Evolutionary conservation across 1,139 yeast genomes (phyloP), one percentile per base, ranked within the genome.

Genomic region (Pichia sp.): DNA sequence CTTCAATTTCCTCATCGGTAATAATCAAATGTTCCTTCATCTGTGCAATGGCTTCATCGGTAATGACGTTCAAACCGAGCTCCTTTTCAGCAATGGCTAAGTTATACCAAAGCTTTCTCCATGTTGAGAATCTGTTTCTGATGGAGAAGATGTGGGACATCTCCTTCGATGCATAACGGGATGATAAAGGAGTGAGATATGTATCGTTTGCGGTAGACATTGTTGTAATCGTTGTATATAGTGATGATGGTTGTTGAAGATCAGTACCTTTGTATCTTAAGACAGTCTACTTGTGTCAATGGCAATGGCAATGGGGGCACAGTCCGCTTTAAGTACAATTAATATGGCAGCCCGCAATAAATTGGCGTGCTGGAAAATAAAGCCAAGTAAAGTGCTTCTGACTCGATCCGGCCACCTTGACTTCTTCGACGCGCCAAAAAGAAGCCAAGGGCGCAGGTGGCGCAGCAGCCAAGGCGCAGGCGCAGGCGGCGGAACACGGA

Each of bases 81-180:
- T 86, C 85, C 63, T 86, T 72, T 67, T 91, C 98, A 45, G 98
- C 98, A 58, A 82, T 80, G 50, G 99, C 99, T 51, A 91, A 72
- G 59, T 85, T 87, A 57, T 78, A 75, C 99, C 99, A 91, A 50
- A 91, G 74, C 63, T 85, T 85, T 72, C 99, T 82, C 99, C 99
- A 91, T 34, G 98, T 91, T 37, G 96, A 83, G 63, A 83, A 91
- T 60, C 99, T 76, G 67, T 84, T 88, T 66, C 96, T 79, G 58
- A 83, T 66, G 33, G 97, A 88, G 72, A 91, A 91, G 57, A 91
- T 72, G 52, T 73, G 70, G 45, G 96, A 81, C 98, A 91, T 91
- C 67, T 91, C 98, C 59, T 83, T 88, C 48, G 96, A 85, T 38
- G 98, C 98, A 68, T 91, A 91, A 67, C 98, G 81, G 40, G 96